Evolutionary conservation across 495 filamentous ascomycete species (phyloP), one percentile per base, ranked within the genome.

Genomic region (Aspergillus campestris): DNA sequence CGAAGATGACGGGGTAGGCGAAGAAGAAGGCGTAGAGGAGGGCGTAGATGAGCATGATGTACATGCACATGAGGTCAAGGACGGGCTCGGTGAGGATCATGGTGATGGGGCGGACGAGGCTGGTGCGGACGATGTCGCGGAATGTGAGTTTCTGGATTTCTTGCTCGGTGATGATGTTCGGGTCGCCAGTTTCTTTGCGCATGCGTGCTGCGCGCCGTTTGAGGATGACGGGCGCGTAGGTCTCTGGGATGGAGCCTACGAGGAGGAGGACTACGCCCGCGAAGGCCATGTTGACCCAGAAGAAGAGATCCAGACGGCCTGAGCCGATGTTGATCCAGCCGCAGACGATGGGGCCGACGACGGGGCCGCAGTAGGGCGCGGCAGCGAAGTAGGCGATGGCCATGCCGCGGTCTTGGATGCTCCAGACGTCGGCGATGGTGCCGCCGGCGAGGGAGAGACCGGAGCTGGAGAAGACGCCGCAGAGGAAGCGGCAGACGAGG

Each of bases 21-120:
- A 81, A 82, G 67, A 87, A 84, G 42, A 89, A 75, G 11, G 88
- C 71, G 59, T 89, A 90, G 0, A 87, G 64, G 38, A 84, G 78
- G 1, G 82, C 74, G 58, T 86, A 87, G 14, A 78, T 70, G 35
- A 86, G 71, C 9, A 82, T 75, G 52, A 86, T 75, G 61, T 88
- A 88, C 27, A 84, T 52, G 31, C 74, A 79, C 43, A 82, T 73
- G 5, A 80, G 58, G 40, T 78, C 66, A 28, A 78, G 71, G 35
- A 85, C 79, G 6, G 80, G 75, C 12, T 66, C 44, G 60, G 79
- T 45, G 65, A 63, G 45, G 32, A 66, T 60, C 57, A 66, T 60
- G 4, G 55, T 57, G 31, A 64, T 56, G 2, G 63, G 63, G 3
- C 63, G 64, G 18, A 61, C 58, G 1, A 81, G 49, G 13, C 70